Percentiles rank a stretch among this genome's conserved stretches.
Conservation (phyloP, 2,329 filamentous ascomycete genomes). For the Arachnomyces sp. region DNA sequence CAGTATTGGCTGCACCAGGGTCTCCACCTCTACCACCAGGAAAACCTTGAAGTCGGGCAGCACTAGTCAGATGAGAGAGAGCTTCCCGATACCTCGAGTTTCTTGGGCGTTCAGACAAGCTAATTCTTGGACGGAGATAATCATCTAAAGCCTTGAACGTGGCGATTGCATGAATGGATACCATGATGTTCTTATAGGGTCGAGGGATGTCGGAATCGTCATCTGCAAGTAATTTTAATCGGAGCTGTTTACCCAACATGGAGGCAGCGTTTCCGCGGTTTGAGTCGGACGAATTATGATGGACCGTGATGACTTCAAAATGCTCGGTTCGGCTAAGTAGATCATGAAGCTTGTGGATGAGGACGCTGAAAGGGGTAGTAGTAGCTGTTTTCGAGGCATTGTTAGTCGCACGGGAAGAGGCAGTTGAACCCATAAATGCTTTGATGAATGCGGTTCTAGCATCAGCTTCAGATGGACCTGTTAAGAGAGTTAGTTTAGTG, state of each 20-base stretch:
- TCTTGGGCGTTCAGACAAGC: slow-evolving; percentile 64
- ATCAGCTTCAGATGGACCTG: slow-evolving; percentile 29
- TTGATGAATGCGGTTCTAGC: slow-evolving; percentile 80
- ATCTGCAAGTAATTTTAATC: slow-evolving; percentile 79
- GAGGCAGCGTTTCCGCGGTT: slow-evolving; percentile 69
- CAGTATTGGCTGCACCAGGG: background rate
- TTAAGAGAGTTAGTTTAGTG: background rate
- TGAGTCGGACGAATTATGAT: slow-evolving; percentile 82
- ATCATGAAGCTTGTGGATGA: slow-evolving; percentile 92
- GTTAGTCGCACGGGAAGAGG: slow-evolving; percentile 50
- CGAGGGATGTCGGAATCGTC: slow-evolving; percentile 75
- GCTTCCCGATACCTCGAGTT: slow-evolving; percentile 52
- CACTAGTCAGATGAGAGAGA: slow-evolving; percentile 65
- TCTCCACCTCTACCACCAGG: slow-evolving; percentile 23
- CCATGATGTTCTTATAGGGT: slow-evolving; percentile 88
- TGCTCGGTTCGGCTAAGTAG: slow-evolving; percentile 92
- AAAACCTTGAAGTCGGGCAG: slow-evolving; percentile 52
- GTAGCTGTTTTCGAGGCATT: slow-evolving; percentile 49
- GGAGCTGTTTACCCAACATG: slow-evolving; percentile 93
- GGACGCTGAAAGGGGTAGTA: slow-evolving; percentile 75
- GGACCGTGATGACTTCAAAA: slow-evolving; percentile 94
- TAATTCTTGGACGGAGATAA: slow-evolving; percentile 85
- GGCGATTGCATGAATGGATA: slow-evolving; percentile 95
- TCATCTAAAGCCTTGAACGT: slow-evolving; percentile 96
- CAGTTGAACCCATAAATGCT: slow-evolving; percentile 75